Percentiles rank a stretch among this genome's conserved stretches.
These are phyloP conservation scores for Nannochloropsis granulata DNA, from an alignment of 108 stramenopile genomes.

Conservation along the genomic window DNA sequence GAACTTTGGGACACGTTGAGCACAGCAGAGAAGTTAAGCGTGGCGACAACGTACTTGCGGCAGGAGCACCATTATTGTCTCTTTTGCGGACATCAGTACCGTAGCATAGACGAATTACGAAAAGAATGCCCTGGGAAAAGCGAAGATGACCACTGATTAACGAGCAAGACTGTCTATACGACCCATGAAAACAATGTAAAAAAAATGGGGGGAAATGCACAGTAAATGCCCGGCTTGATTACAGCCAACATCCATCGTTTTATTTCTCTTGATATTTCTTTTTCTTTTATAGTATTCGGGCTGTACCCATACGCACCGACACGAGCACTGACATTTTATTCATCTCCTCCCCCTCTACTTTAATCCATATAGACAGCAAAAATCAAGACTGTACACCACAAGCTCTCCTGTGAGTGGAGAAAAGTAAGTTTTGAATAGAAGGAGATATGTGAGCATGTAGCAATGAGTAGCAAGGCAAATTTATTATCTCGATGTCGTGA, in stretches of 20 bases:
- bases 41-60: background rate
- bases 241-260: no score
- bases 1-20: background rate
- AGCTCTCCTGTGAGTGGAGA: background rate
- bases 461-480: background rate
- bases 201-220: no score
- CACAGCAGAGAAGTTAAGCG: background rate
- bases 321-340: no score
- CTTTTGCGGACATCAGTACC: background rate
- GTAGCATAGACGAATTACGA: background rate
- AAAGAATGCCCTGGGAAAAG: background rate
- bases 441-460: background rate
- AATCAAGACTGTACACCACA: background rate
- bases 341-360: background rate
- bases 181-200: background rate
- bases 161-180: background rate
- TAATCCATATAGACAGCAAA: background rate
- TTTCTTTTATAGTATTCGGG: no score
- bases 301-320: no score
- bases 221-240: no score
- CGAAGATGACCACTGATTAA: background rate
- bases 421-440: no score
- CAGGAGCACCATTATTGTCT: background rate
- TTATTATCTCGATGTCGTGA: background rate
- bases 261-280: no score